Evolutionary conservation across 495 filamentous ascomycete species (phyloP).

Genomic region (Penicillium atrosanguineum): DNA sequence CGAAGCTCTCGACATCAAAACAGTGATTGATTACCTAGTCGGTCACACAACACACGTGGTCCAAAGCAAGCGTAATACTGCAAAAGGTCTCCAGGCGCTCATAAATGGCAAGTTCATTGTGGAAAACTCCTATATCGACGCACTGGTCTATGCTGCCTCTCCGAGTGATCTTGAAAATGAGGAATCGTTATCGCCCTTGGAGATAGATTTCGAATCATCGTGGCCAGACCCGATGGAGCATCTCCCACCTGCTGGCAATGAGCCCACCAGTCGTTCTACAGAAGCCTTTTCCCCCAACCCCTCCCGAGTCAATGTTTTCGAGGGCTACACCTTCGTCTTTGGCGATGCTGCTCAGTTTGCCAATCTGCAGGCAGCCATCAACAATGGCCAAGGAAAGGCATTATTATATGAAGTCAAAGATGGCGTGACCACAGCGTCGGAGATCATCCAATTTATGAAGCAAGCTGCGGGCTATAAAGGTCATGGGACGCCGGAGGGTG

Average conservation of each 20-base stretch:
- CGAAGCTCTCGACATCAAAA: constrained; percentile 85
- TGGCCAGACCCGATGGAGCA: constrained; percentile 76
- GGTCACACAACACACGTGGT: constrained; percentile 82
- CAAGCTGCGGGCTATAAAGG: constrained; percentile 71
- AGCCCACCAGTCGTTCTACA: constrained; percentile 60
- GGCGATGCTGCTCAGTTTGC: constrained; percentile 77
- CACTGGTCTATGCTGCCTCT: constrained; percentile 65
- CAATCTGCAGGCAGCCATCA: constrained; percentile 68
- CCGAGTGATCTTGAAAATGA: constrained; percentile 51
- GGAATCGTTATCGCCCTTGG: constrained; percentile 62
- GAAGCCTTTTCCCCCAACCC: constrained; percentile 68
- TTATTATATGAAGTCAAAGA: constrained; percentile 59
- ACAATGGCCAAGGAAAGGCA: constrained; percentile 79
- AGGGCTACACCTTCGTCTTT: constrained; percentile 87
- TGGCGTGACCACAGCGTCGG: constrained; percentile 67
- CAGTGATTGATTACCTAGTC: constrained; percentile 65
- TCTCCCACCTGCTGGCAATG: constrained; percentile 72
- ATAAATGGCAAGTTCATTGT: constrained; percentile 82
- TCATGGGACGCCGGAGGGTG: constrained; percentile 61
- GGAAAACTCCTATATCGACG: constrained; percentile 68
- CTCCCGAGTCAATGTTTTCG: constrained; percentile 67
- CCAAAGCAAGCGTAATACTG: constrained; percentile 83
- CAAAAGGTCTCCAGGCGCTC: constrained; percentile 83
- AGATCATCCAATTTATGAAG: constrained; percentile 76
- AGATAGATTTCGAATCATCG: constrained; percentile 74